Evolutionary conservation across 306 rosid genomes (phyloP).

Genomic region (Abrus pulchellus): DNA sequence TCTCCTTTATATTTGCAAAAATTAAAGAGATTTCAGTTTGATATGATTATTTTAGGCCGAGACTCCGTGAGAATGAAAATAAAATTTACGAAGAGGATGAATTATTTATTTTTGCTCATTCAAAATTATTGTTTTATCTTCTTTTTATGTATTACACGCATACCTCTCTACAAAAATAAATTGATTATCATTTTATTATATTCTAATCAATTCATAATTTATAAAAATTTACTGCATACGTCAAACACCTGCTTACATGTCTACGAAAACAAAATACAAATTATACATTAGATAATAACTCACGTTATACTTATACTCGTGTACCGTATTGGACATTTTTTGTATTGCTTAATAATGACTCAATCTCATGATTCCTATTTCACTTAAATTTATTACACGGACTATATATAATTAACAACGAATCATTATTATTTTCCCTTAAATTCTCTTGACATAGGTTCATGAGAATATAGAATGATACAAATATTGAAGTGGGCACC

Average conservation of each 20-base stretch:
- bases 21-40: background rate
- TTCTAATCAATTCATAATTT: background rate
- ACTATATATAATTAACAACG: conserved; percentile 25
- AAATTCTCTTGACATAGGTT: background rate
- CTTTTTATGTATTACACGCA: background rate
- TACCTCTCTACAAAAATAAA: background rate
- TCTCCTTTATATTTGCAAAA: background rate
- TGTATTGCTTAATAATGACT: background rate
- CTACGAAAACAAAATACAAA: background rate
- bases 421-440: background rate
- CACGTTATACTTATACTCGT: background rate
- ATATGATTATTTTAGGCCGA: background rate
- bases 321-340: background rate
- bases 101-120: background rate
- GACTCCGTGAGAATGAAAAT: background rate
- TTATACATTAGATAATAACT: background rate
- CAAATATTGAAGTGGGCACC: background rate
- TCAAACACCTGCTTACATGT: background rate
- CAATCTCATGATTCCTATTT: background rate
- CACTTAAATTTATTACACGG: background rate
- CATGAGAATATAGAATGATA: conserved; percentile 21
- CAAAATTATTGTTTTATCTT: background rate
- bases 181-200: background rate
- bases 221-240: background rate
- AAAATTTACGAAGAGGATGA: background rate